Evolutionary conservation across 1,284 basidiomycete species (phyloP).

Genomic region (Boletus semigastroideus): DNA sequence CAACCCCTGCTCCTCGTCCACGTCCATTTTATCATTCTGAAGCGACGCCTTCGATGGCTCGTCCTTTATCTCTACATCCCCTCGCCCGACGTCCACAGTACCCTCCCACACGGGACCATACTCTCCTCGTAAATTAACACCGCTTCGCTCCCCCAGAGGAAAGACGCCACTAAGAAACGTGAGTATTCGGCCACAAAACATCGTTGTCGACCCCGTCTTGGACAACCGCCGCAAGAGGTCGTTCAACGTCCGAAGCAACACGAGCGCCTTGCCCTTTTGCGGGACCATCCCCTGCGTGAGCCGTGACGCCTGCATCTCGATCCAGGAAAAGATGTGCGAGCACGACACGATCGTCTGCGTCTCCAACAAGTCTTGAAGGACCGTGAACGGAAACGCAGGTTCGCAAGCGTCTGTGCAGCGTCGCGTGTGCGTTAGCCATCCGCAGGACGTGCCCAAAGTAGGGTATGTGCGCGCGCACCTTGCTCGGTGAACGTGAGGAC

Average conservation of each 20-base stretch:
- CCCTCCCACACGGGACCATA: conserved; percentile 80
- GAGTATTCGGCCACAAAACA: conserved; percentile 86
- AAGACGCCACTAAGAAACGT: conserved; percentile 85
- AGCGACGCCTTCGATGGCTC: conserved; percentile 21
- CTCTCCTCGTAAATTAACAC: conserved; percentile 87
- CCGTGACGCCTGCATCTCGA: conserved; percentile 65
- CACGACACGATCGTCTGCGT: conserved; percentile 80
- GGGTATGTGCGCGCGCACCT: conserved; percentile 44
- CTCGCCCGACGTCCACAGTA: conserved; percentile 41
- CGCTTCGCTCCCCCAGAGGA: conserved; percentile 84
- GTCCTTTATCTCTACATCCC: conserved; percentile 31
- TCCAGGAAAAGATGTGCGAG: conserved; percentile 82
- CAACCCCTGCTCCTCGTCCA: conserved; percentile 45
- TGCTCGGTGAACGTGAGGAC: conserved; percentile 71
- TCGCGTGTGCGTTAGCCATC: conserved; percentile 9
- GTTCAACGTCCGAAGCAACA: conserved; percentile 82
- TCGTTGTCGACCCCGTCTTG: conserved; percentile 78
- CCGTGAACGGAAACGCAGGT: conserved; percentile 52
- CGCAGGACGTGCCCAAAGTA: conserved; percentile 26
- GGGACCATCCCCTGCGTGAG: conserved; percentile 77
- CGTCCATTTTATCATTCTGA: conserved; percentile 33
- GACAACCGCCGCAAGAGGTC: conserved; percentile 83
- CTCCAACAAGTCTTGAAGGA: conserved; percentile 77
- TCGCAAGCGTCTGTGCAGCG: conserved; percentile 50
- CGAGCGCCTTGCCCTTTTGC: conserved; percentile 82